Percentiles rank a stretch among this genome's conserved stretches.
Conservation (phyloP, 805 yeast species). For the Clavispora carvajalis region DNA sequence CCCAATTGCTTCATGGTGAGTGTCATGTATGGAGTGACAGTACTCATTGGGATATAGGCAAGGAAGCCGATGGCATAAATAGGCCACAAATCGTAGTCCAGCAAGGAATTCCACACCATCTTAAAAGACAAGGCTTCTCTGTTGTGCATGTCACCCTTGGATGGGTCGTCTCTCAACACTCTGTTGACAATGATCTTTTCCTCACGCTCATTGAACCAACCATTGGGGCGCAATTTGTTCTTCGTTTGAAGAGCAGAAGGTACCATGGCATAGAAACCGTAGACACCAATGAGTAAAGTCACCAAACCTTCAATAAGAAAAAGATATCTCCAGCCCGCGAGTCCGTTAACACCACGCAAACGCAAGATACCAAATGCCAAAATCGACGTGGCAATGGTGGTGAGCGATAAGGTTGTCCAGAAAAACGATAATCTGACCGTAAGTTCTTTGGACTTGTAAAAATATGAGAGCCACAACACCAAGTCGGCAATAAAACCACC, state of each 20-base stretch:
- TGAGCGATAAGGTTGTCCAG: conserved; percentile 50
- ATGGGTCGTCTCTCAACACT: conserved; percentile 58
- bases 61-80: conserved; percentile 45
- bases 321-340: conserved; percentile 61
- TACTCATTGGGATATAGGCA: conserved; percentile 14
- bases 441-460: conserved; percentile 55
- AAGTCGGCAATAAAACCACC: conserved; percentile 59
- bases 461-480: conserved; percentile 56
- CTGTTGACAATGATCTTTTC: conserved; percentile 55
- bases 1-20: conserved; percentile 45
- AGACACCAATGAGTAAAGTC: conserved; percentile 49
- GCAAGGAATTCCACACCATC: conserved; percentile 35
- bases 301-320: conserved; percentile 60
- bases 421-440: conserved; percentile 55
- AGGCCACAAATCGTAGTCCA: conserved; percentile 55
- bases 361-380: conserved; percentile 49
- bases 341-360: conserved; percentile 39
- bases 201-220: conserved; percentile 47
- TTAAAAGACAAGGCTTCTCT: conserved; percentile 45
- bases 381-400: conserved; percentile 43
- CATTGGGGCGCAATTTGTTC: conserved; percentile 44
- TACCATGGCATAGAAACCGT: conserved; percentile 44
- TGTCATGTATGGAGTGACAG: conserved; percentile 38
- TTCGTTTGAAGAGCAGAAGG: conserved; percentile 51
- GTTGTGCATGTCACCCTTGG: conserved; percentile 59